A percentile compares a stretch with the other conserved stretches of the same genome.
phyloP scores from a whole-genome alignment of 805 yeast genomes.

The Candida golubevii region DNA sequence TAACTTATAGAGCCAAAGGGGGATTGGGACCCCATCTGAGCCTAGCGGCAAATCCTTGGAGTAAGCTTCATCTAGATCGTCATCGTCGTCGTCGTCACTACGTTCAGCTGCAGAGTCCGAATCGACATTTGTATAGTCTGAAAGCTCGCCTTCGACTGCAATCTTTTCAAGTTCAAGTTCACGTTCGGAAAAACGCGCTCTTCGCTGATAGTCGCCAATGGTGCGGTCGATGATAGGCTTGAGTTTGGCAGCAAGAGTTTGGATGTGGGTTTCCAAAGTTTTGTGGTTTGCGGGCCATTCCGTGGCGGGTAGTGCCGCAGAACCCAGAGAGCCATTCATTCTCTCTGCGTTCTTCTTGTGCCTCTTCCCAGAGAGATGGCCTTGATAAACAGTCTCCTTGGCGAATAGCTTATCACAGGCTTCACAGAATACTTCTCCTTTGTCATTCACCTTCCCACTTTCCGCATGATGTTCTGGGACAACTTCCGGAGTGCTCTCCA shows the following conservation, averaged over 20 bases:
- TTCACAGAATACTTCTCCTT: slow-evolving; percentile 46
- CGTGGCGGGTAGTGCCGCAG: not conserved
- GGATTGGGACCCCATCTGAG: slow-evolving; percentile 87
- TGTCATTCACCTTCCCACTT: slow-evolving; percentile 15
- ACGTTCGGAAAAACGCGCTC: slow-evolving; percentile 61
- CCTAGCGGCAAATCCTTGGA: slow-evolving; percentile 72
- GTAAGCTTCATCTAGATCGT: slow-evolving; percentile 28
- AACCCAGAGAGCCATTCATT: not conserved
- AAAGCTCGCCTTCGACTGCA: slow-evolving; percentile 38
- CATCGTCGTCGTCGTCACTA: slow-evolving; percentile 20
- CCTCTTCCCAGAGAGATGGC: slow-evolving; percentile 71
- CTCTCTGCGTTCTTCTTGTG: slow-evolving; percentile 50
- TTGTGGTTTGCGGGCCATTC: not conserved
- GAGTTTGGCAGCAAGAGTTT: slow-evolving; percentile 34
- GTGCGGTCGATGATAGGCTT: slow-evolving; percentile 45
- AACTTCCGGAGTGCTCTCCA: too few species aligned
- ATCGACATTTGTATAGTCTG: slow-evolving; percentile 35
- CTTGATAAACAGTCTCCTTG: slow-evolving; percentile 58
- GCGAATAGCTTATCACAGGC: slow-evolving; percentile 63
- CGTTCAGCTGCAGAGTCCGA: slow-evolving; percentile 21
- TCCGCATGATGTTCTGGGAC: not conserved
- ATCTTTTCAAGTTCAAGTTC: slow-evolving; percentile 54
- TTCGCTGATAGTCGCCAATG: slow-evolving; percentile 58
- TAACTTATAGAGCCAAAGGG: slow-evolving; percentile 86
- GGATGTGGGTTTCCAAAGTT: slow-evolving; percentile 36